A percentile compares a stretch with the other conserved stretches of the same genome.
phyloP scores from a whole-genome alignment of 2,329 filamentous ascomycete species.

The Penicillium sp. region DNA sequence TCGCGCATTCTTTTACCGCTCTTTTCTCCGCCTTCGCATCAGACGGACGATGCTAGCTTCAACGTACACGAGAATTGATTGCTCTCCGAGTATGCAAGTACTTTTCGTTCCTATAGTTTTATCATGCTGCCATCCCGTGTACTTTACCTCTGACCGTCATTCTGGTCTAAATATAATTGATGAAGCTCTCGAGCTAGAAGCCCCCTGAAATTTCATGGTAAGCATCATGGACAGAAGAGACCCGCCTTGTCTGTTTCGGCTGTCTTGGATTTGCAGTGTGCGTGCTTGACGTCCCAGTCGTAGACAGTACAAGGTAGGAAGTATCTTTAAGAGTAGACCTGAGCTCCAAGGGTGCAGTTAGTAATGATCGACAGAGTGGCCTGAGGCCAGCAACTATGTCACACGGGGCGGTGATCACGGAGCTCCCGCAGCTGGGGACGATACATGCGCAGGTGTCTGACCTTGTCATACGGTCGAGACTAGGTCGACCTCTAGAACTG shows the following conservation, averaged over 20 bases:
- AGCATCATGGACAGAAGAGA: neutral
- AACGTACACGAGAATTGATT: neutral
- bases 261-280: neutral
- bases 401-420: neutral
- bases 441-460: neutral
- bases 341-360: neutral
- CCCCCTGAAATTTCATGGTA: neutral
- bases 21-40: neutral
- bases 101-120: neutral
- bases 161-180: neutral
- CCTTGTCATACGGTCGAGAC: neutral
- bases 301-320: no score
- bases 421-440: neutral
- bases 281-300: no score
- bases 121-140: neutral
- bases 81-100: neutral
- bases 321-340: no score
- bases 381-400: neutral
- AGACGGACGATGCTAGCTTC: neutral
- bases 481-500: neutral
- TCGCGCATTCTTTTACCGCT: neutral
- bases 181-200: neutral
- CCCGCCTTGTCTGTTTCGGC: neutral
- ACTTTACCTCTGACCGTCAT: neutral
- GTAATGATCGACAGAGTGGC: neutral